Evolutionary conservation across 805 yeast genomes (phyloP), one percentile per base, ranked within the genome.

Genomic region (Saccharomyces jurei): DNA sequence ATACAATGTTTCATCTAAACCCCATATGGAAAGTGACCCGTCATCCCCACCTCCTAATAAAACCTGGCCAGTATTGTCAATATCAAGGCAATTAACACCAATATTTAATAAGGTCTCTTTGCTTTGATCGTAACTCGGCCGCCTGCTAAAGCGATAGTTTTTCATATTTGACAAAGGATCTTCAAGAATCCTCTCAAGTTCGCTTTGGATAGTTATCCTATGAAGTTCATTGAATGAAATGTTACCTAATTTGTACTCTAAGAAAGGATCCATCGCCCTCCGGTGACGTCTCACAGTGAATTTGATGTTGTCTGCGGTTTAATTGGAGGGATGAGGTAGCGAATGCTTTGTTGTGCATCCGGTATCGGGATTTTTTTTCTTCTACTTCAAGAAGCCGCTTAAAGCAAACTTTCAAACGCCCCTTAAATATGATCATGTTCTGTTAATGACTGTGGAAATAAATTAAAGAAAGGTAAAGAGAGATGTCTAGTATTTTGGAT

Each of bases 401-500:
- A 36, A 17, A 17, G 21, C 13, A 6, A 36, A 36, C 25, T 8
- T 36, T 8, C 6, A 36, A 10, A 13, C 9, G 6, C 25, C 44
- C 25, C 44, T 6, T 17, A 3, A 36, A 36, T 17, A 36, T n/a
- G 10, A 8, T 9, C 44, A 17, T 36, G 10, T 17, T 17, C 44
- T 36, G 10, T 10, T 17, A 9, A 8, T 3, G 41, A 21, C 25
- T 11, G 22, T 6, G 44, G 6, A 31, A 13, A 50, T 26, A 41
- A 2, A 21, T n/a, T 27, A 26, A 50, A 27, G n/a, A 9, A 13
- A 17, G 27, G 22, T 30, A 9, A 32, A n/a, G 17, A 46, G 22
- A 30, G 32, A 62, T 64, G 60, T 60, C 63, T 3, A 67, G 75
- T 64, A 61, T 75, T 11, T 69, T 88, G 30, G 96, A 88, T 69